Percentiles rank a stretch among this genome's conserved stretches.
Conservation (phyloP, 176 grass and related monocot genomes). For the Aegilops bicornis region DNA sequence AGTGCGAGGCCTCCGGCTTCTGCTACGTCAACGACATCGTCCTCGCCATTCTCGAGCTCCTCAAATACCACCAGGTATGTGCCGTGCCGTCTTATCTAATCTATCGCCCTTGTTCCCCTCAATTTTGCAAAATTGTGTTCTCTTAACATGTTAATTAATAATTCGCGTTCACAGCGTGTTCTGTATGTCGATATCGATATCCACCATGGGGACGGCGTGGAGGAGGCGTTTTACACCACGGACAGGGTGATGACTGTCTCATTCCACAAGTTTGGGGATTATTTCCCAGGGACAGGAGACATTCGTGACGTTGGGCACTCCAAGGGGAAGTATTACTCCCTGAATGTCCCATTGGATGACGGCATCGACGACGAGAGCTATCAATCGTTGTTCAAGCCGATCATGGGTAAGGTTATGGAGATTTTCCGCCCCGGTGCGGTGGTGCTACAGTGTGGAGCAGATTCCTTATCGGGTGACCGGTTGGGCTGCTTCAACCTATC, state of each 20-base stretch:
- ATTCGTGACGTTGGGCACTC: slow-evolving; percentile 60
- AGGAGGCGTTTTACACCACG: slow-evolving; percentile 95
- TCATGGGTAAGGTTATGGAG: slow-evolving; percentile 93
- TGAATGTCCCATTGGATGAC: slow-evolving; percentile 87
- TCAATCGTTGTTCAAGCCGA: slow-evolving; percentile 89
- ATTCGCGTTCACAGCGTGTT: slow-evolving; percentile 58
- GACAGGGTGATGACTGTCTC: slow-evolving; percentile 92
- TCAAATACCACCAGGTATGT: slow-evolving; percentile 73
- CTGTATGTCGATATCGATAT: slow-evolving; percentile 95
- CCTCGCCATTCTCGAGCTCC: slow-evolving; percentile 85
- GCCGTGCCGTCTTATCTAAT: background rate
- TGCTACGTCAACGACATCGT: slow-evolving; percentile 99
- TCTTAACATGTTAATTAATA: background rate
- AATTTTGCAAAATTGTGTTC: background rate
- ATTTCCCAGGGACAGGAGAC: slow-evolving; percentile 86
- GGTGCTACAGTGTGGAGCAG: slow-evolving; percentile 88
- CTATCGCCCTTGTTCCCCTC: background rate
- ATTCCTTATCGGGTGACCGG: slow-evolving; percentile 87
- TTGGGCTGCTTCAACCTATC: slow-evolving; percentile 96
- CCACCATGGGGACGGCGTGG: slow-evolving; percentile 95
- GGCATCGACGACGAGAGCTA: slow-evolving; percentile 96
- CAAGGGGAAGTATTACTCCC: slow-evolving; percentile 81
- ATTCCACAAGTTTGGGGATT: slow-evolving; percentile 97
- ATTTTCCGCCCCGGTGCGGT: slow-evolving; percentile 80
- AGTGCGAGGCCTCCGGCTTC: slow-evolving; percentile 85